Conservation (phyloP, 2,329 filamentous ascomycete genomes). For the Ceratocystiopsis brevicomis region DNA sequence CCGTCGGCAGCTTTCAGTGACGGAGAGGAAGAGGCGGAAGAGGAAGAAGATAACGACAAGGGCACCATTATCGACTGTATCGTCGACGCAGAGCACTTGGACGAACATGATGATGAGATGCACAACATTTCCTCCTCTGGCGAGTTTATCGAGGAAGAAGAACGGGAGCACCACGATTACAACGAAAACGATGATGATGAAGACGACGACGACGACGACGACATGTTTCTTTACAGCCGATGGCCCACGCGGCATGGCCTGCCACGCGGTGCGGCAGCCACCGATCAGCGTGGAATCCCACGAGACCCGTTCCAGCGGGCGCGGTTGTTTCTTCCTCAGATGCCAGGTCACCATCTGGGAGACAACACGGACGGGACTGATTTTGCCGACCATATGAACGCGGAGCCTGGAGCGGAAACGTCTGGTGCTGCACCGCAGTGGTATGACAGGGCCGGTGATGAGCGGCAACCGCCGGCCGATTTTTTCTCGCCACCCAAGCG, state of each 20-base stretch:
- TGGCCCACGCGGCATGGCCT: no score
- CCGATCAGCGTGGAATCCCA: no score
- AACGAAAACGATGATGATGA: not conserved
- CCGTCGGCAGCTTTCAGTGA: not conserved
- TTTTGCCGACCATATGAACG: no score
- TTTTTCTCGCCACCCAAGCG: slow-evolving; percentile 11
- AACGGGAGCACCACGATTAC: not conserved
- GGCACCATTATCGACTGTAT: not conserved
- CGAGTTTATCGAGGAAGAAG: not conserved
- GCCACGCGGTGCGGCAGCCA: no score
- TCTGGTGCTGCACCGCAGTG: no score
- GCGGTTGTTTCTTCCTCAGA: no score
- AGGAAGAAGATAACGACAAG: not conserved
- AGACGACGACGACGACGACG: not conserved
- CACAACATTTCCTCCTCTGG: not conserved
- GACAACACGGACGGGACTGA: not conserved
- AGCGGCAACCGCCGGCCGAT: slow-evolving; percentile 3
- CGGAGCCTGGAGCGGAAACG: no score
- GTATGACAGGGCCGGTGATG: no score
- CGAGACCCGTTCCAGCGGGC: no score
- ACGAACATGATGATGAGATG: no score
- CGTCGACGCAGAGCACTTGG: not conserved
- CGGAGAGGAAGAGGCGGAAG: not conserved
- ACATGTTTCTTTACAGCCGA: not conserved
- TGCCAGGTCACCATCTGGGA: no score